Percentiles rank a stretch among this genome's conserved stretches.
Evolutionary conservation across 352 stramenopile species (phyloP).

Genomic region (Pythium phragmiticola): DNA sequence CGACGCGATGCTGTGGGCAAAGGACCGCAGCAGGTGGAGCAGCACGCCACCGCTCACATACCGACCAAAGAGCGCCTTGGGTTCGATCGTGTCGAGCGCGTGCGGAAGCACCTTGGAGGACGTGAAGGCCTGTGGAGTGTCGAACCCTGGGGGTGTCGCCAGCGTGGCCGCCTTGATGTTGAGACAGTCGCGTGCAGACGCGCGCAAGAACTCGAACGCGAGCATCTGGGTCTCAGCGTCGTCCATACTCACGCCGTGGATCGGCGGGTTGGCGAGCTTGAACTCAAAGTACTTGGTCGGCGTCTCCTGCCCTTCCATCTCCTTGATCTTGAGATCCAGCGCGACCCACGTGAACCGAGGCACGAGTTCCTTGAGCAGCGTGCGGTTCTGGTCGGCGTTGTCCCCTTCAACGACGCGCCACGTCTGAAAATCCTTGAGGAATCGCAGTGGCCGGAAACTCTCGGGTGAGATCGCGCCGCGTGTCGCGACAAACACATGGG

Average conservation of each 20-base stretch:
- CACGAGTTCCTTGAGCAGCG: slow-evolving; percentile 49
- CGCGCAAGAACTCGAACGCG: slow-evolving; percentile 35
- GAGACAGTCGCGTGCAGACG: slow-evolving; percentile 45
- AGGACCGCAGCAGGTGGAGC: slow-evolving; percentile 49
- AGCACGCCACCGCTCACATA: slow-evolving; percentile 55
- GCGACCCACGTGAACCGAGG: slow-evolving; percentile 66
- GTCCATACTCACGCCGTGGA: slow-evolving; percentile 23
- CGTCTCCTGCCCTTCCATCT: slow-evolving; percentile 69
- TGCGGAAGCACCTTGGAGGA: slow-evolving; percentile 59
- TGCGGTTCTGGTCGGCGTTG: slow-evolving; percentile 31
- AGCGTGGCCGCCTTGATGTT: slow-evolving; percentile 62
- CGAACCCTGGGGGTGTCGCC: slow-evolving; percentile 28
- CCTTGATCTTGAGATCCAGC: slow-evolving; percentile 76
- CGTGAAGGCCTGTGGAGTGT: slow-evolving; percentile 41
- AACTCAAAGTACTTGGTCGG: slow-evolving; percentile 69
- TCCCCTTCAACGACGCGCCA: slow-evolving; percentile 40
- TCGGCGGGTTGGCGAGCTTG: slow-evolving; percentile 42
- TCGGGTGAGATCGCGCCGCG: slow-evolving; percentile 35
- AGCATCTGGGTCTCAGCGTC: slow-evolving; percentile 57
- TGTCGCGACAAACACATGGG: slow-evolving; percentile 50
- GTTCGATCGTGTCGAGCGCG: slow-evolving; percentile 40
- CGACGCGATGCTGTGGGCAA: slow-evolving; percentile 41
- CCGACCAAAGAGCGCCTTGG: slow-evolving; percentile 66
- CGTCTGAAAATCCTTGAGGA: slow-evolving; percentile 47
- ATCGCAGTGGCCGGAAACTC: slow-evolving; percentile 48